These are phyloP conservation scores for Candida morakotiae DNA, from an alignment of 805 yeast genomes.

Conservation along the genomic window DNA sequence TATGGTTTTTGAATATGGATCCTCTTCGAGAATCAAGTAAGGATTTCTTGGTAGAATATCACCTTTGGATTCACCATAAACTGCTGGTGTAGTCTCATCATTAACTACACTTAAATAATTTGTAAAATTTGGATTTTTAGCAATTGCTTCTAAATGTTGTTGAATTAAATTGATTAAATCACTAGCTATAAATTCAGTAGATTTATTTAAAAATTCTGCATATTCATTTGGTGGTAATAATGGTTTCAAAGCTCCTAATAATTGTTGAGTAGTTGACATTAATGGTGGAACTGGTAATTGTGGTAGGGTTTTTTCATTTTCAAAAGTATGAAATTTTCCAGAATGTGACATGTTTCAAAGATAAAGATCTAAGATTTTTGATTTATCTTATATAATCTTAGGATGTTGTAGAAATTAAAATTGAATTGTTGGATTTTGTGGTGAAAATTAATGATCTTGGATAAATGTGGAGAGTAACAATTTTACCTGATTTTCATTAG, in stretches of 20 bases:
- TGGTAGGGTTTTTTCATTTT: conserved; percentile 45
- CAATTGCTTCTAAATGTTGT: conserved; percentile 46
- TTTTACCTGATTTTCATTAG: too few relatives aligned
- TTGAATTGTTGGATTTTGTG: too few relatives aligned
- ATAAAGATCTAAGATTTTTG: too few relatives aligned
- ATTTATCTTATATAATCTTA: too few relatives aligned
- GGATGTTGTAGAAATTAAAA: too few relatives aligned
- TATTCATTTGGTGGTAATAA: conserved; percentile 52
- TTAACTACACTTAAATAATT: conserved; percentile 56
- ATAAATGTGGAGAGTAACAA: too few relatives aligned
- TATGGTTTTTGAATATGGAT: conserved; percentile 53
- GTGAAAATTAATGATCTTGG: too few relatives aligned
- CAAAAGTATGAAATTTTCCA: conserved; percentile 24
- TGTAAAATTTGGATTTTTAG: conserved; percentile 32
- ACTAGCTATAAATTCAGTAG: conserved; percentile 44
- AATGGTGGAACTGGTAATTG: conserved; percentile 61
- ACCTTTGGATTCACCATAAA: conserved; percentile 60
- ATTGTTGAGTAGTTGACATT: conserved; percentile 45
- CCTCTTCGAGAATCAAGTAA: conserved; percentile 68
- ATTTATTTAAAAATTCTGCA: conserved; percentile 35
- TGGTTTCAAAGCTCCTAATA: conserved; percentile 57
- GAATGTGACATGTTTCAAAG: neutral
- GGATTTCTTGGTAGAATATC: conserved; percentile 76
- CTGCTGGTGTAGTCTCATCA: conserved; percentile 48
- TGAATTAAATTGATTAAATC: conserved; percentile 46